Conservation (phyloP, 2,329 filamentous ascomycete species). For the Talaromyces sp. region DNA sequence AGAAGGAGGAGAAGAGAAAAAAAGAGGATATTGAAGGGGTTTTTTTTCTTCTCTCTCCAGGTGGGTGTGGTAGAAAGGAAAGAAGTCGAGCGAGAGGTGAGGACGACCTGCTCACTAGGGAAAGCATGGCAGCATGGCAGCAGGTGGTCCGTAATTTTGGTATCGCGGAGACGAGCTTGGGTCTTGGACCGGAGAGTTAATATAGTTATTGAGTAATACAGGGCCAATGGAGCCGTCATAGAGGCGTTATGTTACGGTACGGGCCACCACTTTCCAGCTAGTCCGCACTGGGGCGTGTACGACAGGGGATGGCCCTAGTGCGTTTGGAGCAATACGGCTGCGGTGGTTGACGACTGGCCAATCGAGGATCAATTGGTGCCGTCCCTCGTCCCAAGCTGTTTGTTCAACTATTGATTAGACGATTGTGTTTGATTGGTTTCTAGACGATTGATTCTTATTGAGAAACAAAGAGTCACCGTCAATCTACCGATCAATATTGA, state of each 20-base stretch:
- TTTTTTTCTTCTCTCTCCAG: conserved; percentile 36
- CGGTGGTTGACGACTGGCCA: conserved; percentile 9
- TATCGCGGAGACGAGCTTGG: conserved; percentile 1
- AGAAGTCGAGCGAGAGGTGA: conserved; percentile 21
- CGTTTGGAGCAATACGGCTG: conserved; percentile 9
- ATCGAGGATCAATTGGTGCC: not conserved
- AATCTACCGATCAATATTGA: too few species aligned
- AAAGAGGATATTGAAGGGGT: conserved; percentile 31
- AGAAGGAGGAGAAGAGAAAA: conserved; percentile 30
- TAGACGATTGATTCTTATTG: too few species aligned
- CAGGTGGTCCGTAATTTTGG: conserved; percentile 6
- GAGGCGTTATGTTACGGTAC: conserved; percentile 1
- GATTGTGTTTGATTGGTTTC: not conserved
- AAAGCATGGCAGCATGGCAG: not conserved
- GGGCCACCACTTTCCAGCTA: not conserved
- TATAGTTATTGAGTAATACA: not conserved
- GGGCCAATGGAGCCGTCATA: not conserved
- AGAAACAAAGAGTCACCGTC: too few species aligned
- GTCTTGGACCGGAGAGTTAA: not conserved
- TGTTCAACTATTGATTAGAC: not conserved
- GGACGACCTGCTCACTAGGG: conserved; percentile 13
- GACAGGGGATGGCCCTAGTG: conserved; percentile 12
- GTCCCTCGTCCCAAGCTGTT: not conserved
- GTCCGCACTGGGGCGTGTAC: conserved; percentile 1
- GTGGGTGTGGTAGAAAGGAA: conserved; percentile 37